phyloP scores from a whole-genome alignment of 2,329 filamentous ascomycete genomes.

The Alternaria longipes region DNA sequence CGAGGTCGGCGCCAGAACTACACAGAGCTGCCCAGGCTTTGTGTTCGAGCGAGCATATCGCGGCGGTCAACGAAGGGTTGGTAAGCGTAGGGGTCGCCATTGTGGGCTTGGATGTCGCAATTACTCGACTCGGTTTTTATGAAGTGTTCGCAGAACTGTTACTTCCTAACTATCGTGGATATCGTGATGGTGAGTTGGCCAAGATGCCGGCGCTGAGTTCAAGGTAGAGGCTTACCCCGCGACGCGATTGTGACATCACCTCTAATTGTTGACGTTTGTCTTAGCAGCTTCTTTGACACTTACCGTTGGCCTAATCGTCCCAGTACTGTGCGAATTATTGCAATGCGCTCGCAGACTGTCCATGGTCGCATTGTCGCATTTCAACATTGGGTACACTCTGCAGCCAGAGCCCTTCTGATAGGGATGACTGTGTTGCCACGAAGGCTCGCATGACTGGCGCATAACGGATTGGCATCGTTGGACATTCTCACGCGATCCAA shows the following conservation, averaged over 20 bases:
- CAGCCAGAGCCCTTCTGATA: neutral
- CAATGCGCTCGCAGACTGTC: neutral
- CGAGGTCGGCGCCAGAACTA: slow-evolving; percentile 41
- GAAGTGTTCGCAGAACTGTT: neutral
- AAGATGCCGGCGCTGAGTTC: neutral
- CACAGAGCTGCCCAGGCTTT: slow-evolving; percentile 50
- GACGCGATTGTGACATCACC: slow-evolving; percentile 23
- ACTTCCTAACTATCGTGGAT: neutral
- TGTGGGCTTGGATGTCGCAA: neutral
- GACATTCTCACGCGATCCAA: neutral
- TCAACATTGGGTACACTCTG: neutral
- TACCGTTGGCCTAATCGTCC: neutral
- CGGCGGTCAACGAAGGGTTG: slow-evolving; percentile 36
- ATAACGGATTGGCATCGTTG: neutral
- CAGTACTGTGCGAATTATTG: neutral
- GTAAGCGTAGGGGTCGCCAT: slow-evolving; percentile 28
- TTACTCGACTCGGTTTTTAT: neutral
- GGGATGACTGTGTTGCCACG: neutral
- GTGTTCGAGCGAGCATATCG: slow-evolving; percentile 44
- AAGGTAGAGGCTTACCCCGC: slow-evolving; percentile 16
- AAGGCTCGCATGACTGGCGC: slow-evolving; percentile 3
- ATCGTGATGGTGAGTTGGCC: neutral
- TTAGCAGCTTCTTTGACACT: neutral
- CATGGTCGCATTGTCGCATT: neutral
- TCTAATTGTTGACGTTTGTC: neutral